phyloP scores from a whole-genome alignment of 2,329 filamentous ascomycete genomes.

The Pseudopyricularia cyperi region DNA sequence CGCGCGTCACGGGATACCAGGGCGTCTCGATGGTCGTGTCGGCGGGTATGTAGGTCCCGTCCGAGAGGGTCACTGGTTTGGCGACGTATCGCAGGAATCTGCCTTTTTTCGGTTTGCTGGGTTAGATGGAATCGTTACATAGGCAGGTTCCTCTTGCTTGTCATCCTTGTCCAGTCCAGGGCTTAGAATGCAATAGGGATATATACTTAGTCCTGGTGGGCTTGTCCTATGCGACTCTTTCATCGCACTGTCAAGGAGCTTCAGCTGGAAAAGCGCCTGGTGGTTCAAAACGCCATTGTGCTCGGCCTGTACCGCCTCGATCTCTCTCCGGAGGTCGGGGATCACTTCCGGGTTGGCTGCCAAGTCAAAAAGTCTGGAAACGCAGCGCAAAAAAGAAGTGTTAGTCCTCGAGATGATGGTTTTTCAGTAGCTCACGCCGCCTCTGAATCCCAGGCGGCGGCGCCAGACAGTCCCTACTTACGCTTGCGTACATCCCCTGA shows the following conservation, averaged over 20 bases:
- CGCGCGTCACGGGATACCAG: background rate
- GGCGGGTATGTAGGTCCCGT: slow-evolving; percentile 25
- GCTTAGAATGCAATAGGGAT: background rate
- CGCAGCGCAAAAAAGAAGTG: background rate
- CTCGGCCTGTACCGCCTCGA: slow-evolving; percentile 21
- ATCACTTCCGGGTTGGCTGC: slow-evolving; percentile 34
- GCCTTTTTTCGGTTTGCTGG: background rate
- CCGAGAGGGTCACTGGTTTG: slow-evolving; percentile 27
- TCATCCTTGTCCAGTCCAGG: too few species aligned
- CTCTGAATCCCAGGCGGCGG: too few species aligned
- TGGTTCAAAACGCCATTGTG: slow-evolving; percentile 6
- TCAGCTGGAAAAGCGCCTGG: slow-evolving; percentile 23
- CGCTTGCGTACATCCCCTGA: slow-evolving; percentile 17
- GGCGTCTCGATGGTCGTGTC: slow-evolving; percentile 15
- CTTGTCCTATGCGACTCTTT: slow-evolving; percentile 24
- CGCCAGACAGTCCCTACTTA: background rate
- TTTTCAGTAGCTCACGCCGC: background rate
- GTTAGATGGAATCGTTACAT: too few species aligned
- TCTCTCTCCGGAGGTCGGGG: slow-evolving; percentile 36
- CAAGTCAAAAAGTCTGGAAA: slow-evolving; percentile 25
- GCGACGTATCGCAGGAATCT: slow-evolving; percentile 21
- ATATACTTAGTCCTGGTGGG: slow-evolving; percentile 8
- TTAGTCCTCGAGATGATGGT: background rate
- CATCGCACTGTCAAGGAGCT: slow-evolving; percentile 26
- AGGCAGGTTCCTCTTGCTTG: too few species aligned